phyloP scores from a whole-genome alignment of 208 protist species.

The Angomonas deanei region DNA sequence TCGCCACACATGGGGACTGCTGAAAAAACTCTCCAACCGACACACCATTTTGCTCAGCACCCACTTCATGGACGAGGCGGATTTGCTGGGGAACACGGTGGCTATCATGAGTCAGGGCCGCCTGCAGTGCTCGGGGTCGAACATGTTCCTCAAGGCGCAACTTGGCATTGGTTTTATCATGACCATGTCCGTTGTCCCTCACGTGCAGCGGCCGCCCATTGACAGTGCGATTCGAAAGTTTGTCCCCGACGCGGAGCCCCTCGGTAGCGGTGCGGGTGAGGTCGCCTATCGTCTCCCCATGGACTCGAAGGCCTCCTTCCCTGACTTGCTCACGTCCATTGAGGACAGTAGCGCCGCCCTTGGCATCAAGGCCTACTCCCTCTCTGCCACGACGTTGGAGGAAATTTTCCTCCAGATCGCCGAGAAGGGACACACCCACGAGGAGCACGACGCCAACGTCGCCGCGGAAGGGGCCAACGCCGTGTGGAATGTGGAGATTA shows the following conservation, averaged over 20 bases:
- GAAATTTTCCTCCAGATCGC: constrained; percentile 67
- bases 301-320: constrained; percentile 27
- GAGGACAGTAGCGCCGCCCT: constrained; percentile 22
- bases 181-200: constrained; percentile 25
- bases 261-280: constrained; percentile 31
- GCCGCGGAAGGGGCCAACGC: constrained; percentile 7
- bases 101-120: constrained; percentile 84
- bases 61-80: constrained; percentile 98
- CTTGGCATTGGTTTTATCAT: constrained; percentile 64
- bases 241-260: constrained; percentile 25
- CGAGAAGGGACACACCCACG: constrained; percentile 1
- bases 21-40: constrained; percentile 27
- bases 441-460: neutral
- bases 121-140: constrained; percentile 51
- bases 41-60: constrained; percentile 79
- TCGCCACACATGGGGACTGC: constrained; percentile 80
- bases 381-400: constrained; percentile 70
- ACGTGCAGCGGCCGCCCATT: constrained; percentile 16
- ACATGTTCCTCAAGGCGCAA: constrained; percentile 54
- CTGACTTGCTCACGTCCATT: constrained; percentile 31
- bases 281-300: constrained; percentile 49
- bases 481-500: constrained; percentile 32
- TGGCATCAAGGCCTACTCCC: constrained; percentile 39
- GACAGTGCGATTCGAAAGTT: constrained; percentile 15
- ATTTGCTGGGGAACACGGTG: constrained; percentile 88